These are phyloP conservation scores for Mayamaea pseudoterrestris DNA, from an alignment of 108 stramenopile genomes.

Conservation along the genomic window DNA sequence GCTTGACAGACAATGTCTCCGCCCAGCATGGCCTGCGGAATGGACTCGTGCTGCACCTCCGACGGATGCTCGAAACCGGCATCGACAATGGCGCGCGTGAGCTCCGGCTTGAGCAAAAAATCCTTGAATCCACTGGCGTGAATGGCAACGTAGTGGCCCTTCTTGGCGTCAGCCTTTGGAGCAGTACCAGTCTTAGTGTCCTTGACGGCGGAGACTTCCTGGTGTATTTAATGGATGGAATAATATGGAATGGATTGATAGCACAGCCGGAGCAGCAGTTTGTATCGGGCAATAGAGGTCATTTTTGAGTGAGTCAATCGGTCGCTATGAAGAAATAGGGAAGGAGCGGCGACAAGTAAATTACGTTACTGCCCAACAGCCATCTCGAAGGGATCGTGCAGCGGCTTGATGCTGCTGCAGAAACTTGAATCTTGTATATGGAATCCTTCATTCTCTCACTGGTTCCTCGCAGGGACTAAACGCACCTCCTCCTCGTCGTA, in stretches of 20 bases:
- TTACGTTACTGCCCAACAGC: no score
- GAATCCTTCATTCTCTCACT: no score
- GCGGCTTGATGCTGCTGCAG: no score
- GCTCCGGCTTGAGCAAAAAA: conserved; percentile 98
- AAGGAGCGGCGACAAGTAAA: no score
- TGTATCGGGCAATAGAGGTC: no score
- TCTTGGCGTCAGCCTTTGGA: conserved; percentile 54
- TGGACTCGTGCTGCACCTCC: conserved; percentile 97
- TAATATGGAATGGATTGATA: no score
- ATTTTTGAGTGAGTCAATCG: no score
- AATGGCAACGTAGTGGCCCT: conserved; percentile 98
- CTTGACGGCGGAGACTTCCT: conserved; percentile 50
- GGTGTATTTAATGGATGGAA: conserved; percentile 14
- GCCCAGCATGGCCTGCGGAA: conserved; percentile 98
- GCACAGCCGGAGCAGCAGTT: no score
- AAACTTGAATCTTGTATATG: no score
- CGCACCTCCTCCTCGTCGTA: conserved; percentile 83
- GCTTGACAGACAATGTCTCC: conserved; percentile 99
- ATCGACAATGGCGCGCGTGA: conserved; percentile 95
- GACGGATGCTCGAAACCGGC: conserved; percentile 99
- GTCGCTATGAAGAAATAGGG: no score
- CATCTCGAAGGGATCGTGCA: no score
- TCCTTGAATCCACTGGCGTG: conserved; percentile 98
- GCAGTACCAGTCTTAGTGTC: conserved; percentile 50
- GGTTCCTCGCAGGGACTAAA: background rate